Evolutionary conservation across 225 moss, liverwort and hornwort species (phyloP).

Genomic region (Polytrichum commune): DNA sequence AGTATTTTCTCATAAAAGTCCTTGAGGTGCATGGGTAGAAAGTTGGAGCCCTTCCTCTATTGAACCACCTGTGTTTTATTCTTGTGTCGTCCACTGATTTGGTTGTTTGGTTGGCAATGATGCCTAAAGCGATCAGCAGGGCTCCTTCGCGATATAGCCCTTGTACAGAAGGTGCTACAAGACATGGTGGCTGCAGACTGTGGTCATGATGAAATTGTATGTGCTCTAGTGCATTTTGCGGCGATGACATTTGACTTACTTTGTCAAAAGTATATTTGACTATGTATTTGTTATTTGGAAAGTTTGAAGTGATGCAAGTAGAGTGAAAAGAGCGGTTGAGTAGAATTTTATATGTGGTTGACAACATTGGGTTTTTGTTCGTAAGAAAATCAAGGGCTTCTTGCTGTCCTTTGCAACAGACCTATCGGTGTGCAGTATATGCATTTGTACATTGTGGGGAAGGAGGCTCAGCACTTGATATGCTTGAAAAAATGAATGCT

Average conservation of each 20-base stretch:
- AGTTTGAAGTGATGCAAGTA: too few relatives aligned
- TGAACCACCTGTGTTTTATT: not conserved
- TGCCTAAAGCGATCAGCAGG: constrained; percentile 49
- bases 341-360: too few relatives aligned
- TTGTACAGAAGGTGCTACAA: constrained; percentile 47
- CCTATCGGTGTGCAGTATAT: constrained; percentile 54
- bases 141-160: constrained; percentile 38
- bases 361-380: too few relatives aligned
- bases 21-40: too few relatives aligned
- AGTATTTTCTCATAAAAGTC: too few relatives aligned
- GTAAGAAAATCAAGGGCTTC: not conserved
- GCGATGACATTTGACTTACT: too few relatives aligned
- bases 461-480: constrained; percentile 55
- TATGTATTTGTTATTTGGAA: too few relatives aligned
- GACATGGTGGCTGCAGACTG: constrained; percentile 44
- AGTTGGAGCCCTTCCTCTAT: constrained; percentile 1
- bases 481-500: constrained; percentile 57
- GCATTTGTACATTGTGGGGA: constrained; percentile 66
- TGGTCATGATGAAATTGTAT: constrained; percentile 49
- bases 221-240: constrained; percentile 10
- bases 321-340: too few relatives aligned
- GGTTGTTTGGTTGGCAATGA: constrained; percentile 1
- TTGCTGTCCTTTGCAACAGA: constrained; percentile 27
- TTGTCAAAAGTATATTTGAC: too few relatives aligned
- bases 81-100: not conserved